These are phyloP conservation scores for Fusarium subglutinans DNA, from an alignment of 2,329 filamentous ascomycete genomes.

Conservation along the genomic window DNA sequence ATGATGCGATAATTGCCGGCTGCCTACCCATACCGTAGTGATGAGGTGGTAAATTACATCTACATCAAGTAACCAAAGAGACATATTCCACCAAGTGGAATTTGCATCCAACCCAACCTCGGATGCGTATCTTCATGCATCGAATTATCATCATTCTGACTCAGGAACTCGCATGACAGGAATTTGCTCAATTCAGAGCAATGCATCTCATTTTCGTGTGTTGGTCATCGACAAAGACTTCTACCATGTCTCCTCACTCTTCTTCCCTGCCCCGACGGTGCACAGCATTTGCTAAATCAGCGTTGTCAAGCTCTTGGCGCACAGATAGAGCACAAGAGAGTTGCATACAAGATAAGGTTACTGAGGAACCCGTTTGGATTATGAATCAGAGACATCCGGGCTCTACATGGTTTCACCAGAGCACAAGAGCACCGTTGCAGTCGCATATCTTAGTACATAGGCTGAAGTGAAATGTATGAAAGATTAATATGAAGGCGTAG, in stretches of 20 bases:
- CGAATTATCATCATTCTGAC: background rate
- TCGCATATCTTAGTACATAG: background rate
- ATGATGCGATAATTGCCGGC: rapidly evolving
- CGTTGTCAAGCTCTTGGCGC: background rate
- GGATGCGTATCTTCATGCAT: background rate
- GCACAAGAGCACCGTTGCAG: background rate
- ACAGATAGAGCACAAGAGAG: no score
- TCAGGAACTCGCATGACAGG: background rate
- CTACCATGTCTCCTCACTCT: no score
- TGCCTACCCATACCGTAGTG: rapidly evolving
- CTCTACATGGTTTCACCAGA: background rate
- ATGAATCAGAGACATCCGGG: background rate
- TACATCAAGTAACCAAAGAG: background rate
- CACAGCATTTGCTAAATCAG: background rate
- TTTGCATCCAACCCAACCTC: no score
- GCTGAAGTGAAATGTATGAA: background rate
- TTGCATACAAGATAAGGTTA: background rate
- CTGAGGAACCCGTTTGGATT: background rate
- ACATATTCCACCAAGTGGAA: background rate
- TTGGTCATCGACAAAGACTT: background rate
- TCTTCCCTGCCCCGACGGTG: no score
- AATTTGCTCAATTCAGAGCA: background rate
- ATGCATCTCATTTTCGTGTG: background rate
- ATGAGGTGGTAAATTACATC: background rate
- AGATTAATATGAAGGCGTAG: background rate